Conservation (phyloP, 306 rosid species). For the Quercus mongolica region DNA sequence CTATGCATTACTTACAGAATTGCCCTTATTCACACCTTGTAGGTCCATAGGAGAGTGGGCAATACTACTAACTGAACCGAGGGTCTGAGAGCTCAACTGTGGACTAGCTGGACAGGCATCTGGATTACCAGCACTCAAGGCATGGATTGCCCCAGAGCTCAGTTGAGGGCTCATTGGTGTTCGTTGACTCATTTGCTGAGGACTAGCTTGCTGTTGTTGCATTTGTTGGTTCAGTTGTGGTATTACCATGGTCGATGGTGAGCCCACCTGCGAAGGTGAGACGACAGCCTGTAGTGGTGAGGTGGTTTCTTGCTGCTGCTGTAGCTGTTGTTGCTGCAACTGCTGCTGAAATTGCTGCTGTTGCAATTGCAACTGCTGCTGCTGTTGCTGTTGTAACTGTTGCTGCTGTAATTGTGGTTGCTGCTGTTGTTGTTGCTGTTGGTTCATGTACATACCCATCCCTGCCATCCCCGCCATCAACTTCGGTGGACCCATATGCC, state of each 20-base stretch:
- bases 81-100: conserved; percentile 93
- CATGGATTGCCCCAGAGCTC: conserved; percentile 89
- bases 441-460: conserved; percentile 64
- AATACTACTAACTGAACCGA: conserved; percentile 68
- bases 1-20: conserved; percentile 63
- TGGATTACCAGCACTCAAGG: conserved; percentile 78
- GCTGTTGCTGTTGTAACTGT: conserved; percentile 25
- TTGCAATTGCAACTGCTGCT: conserved; percentile 20
- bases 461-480: conserved; percentile 34
- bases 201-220: conserved; percentile 74
- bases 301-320: conserved; percentile 72
- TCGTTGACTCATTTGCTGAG: conserved; percentile 90
- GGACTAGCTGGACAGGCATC: conserved; percentile 97
- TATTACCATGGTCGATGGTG: conserved; percentile 86
- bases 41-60: conserved; percentile 90
- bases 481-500: conserved; percentile 91
- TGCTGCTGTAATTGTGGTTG: conserved; percentile 33
- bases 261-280: conserved; percentile 84
- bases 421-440: conserved; percentile 46
- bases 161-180: conserved; percentile 97
- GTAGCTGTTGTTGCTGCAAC: conserved; percentile 26
- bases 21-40: conserved; percentile 89
- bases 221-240: conserved; percentile 67
- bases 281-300: conserved; percentile 77
- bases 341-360: conserved; percentile 10